phyloP scores from a whole-genome alignment of 164 flowering plant genomes.

The Saururus chinensis region DNA sequence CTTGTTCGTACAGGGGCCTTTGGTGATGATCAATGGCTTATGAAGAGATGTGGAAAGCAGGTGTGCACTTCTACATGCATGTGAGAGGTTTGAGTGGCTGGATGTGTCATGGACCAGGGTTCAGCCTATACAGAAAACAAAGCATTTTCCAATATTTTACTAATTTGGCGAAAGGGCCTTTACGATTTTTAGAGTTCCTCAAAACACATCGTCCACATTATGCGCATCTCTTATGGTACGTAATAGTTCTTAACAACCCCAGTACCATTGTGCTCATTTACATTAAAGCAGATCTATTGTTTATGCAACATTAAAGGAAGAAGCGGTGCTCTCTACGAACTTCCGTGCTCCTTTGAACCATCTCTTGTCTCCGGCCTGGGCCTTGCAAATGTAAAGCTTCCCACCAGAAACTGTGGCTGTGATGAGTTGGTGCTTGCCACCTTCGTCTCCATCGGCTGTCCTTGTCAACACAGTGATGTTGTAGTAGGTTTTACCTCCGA shows the following conservation, averaged over 20 bases:
- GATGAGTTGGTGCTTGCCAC: conserved; percentile 91
- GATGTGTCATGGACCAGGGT: too few relatives aligned
- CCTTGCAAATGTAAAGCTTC: conserved; percentile 95
- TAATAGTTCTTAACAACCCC: background rate
- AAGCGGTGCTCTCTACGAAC: conserved; percentile 81
- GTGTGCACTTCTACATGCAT: too few relatives aligned
- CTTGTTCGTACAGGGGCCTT: too few relatives aligned
- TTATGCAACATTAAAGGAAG: conserved; percentile 83
- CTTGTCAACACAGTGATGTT: conserved; percentile 68
- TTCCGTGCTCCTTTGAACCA: conserved; percentile 98
- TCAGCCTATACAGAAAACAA: too few relatives aligned
- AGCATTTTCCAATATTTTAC: too few relatives aligned
- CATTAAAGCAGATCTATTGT: background rate
- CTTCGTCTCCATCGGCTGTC: conserved; percentile 98
- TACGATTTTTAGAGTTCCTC: background rate
- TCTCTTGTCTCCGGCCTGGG: conserved; percentile 99
- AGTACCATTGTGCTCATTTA: background rate
- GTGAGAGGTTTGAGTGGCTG: too few relatives aligned
- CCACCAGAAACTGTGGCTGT: conserved; percentile 71
- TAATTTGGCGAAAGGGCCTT: background rate
- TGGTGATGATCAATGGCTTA: too few relatives aligned
- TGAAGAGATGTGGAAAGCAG: too few relatives aligned
- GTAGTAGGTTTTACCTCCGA: conserved; percentile 65
- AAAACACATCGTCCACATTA: too few relatives aligned
- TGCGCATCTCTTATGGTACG: background rate